A percentile compares a stretch with the other conserved stretches of the same genome.
Conservation (phyloP, 2,329 filamentous ascomycete genomes). For the Colletotrichum plurivorum region DNA sequence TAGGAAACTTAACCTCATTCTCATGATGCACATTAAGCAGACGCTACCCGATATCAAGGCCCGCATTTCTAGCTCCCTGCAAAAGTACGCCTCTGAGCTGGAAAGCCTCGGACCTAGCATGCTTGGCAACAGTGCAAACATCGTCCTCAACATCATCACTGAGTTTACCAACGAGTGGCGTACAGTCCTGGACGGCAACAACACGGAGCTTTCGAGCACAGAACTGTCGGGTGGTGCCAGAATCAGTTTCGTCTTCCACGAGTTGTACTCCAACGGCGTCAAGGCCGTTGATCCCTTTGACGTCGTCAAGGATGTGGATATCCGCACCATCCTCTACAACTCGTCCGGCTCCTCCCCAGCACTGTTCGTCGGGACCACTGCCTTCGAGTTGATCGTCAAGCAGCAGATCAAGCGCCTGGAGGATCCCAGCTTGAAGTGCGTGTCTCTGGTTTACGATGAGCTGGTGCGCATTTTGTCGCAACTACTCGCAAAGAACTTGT, state of each 20-base stretch:
- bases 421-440: slow-evolving; percentile 97
- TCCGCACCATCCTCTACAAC: slow-evolving; percentile 97
- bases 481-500: slow-evolving; percentile 88
- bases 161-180: slow-evolving; percentile 99
- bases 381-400: slow-evolving; percentile 99
- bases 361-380: slow-evolving; percentile 95
- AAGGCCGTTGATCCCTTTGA: slow-evolving; percentile 99
- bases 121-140: slow-evolving; percentile 95
- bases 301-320: slow-evolving; percentile 96
- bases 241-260: slow-evolving; percentile 99
- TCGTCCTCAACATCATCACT: slow-evolving; percentile 98
- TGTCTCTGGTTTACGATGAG: slow-evolving; percentile 97
- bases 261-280: slow-evolving; percentile 96
- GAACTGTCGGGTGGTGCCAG: slow-evolving; percentile 96
- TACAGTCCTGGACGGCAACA: slow-evolving; percentile 96
- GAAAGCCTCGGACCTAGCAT: slow-evolving; percentile 90
- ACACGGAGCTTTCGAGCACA: slow-evolving; percentile 92
- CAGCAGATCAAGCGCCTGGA: slow-evolving; percentile 97
- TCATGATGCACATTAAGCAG: slow-evolving; percentile 99
- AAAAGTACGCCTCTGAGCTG: slow-evolving; percentile 91
- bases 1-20: slow-evolving; percentile 95
- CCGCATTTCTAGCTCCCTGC: slow-evolving; percentile 91
- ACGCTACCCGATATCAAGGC: slow-evolving; percentile 98
- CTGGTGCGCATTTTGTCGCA: slow-evolving; percentile 94
- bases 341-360: slow-evolving; percentile 98